Base-by-base conservation (phyloP, 192 early-diverging fungal genomes). In the Coemansia sp. region DNA sequence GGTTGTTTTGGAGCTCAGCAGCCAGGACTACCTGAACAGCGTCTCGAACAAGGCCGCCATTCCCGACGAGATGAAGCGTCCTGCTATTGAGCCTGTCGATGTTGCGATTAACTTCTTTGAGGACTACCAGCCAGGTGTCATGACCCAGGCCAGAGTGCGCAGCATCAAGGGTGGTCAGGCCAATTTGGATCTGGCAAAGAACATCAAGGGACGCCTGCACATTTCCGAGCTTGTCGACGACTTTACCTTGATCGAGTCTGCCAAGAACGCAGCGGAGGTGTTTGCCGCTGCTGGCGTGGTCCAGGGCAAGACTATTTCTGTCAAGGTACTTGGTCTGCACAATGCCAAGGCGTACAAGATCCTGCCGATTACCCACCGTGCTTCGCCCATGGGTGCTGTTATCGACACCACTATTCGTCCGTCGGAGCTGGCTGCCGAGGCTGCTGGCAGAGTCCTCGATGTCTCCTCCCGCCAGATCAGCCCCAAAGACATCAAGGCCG, bases 121-220 rank as follows among this genome's bases (percentile, higher is more conserved):
- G 30, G 80, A 79, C 44, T 71, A 67, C 27, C 46, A 43, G 26
- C 76, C 79, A 5, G 82, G 82, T 10, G 20, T 54, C 4, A 33
- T 64, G 14, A 69, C 74, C 0, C 51, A 63, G 32, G 81, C 67
- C 24, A 68, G 46, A 19, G 65, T 85, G 24, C 46, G 46, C 8
- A 48, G 62, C 27, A 67, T 84, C 55, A 80, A 81, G 30, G 67
- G 67, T 4, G 62, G 46, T 10, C 81, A 86, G 42, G 59, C 83
- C 44, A 85, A 86, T 36, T 50, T 93, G 24, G 53, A 49, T 6
- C 70, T 93, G 25, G 89, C 86, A 9, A 58, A 68, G 24, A 86
- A 88, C 53, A 56, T 90, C 22, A 80, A 82, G 53, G 91, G 88
- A 14, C 81, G 88, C 32, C 49, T 93, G 43, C 89, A 91, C 53